Base-by-base conservation (phyloP, 345 rosid species). In the Ceriops zippeliana region DNA sequence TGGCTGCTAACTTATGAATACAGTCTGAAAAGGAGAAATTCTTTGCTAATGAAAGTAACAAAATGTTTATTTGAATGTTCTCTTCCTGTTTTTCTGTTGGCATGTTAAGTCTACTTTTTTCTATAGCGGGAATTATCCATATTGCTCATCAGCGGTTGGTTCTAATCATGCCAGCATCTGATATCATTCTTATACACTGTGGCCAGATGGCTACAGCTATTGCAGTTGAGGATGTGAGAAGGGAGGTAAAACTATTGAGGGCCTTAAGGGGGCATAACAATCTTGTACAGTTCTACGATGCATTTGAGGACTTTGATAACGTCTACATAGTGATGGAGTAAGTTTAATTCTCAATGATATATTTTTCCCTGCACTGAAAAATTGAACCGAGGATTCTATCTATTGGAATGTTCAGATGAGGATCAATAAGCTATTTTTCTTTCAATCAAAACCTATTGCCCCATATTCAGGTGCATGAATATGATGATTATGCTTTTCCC, bases 321-420 rank as follows among this genome's bases (percentile, higher is more conserved):
- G 99, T 95, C 77, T 95, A 89, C 74, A 80, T 95, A 19, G 93
- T 85, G 0, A 91, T 88, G 99, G 99, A 95, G 99, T 95, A 88
- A 87, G 97, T 75, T 60, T 56, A 37, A 35, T 65, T 13, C 53
- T 24, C 38, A 10, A 56, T 57, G n/a, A 13, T 17, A 5, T 61
- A 24, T 20, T 15, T n/a, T 21, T 65, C 35, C 49, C 16, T 42
- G 49, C 49, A 37, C 22, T 59, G 10, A 34, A 47, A 15, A 21
- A 27, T 24, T 38, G 19, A n/a, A 49, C 20, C 3, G 16, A 30
- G 47, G 58, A 0, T 1, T 63, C 11, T 31, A 63, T 56, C 68
- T 37, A 1, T 17, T 56, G 46, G 63, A 38, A 47, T 10, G 58
- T 63, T 24, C 26, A 38, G 31, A 16, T 34, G 26, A 31, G 60